These are phyloP conservation scores for Aureobasidium pullulans DNA, from an alignment of 2,329 filamentous ascomycete species.

Conservation along the genomic window DNA sequence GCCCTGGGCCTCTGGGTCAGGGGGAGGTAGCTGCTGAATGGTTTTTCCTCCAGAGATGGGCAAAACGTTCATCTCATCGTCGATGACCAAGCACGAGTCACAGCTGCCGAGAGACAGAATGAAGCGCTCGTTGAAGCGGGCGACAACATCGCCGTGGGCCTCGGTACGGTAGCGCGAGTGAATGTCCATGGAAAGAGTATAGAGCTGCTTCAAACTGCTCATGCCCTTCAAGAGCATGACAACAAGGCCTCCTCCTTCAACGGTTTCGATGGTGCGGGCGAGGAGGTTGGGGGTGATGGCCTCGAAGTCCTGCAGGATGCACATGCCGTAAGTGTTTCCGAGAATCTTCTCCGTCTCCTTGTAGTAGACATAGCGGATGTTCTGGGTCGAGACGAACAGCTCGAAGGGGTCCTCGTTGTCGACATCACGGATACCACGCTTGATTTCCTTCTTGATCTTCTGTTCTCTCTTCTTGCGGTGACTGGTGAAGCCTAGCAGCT, in stretches of 20 bases:
- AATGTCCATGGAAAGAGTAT: conserved; percentile 95
- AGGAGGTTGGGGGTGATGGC: conserved; percentile 95
- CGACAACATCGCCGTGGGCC: conserved; percentile 88
- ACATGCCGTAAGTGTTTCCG: conserved; percentile 97
- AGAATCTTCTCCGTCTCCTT: conserved; percentile 99
- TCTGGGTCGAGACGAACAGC: conserved; percentile 89
- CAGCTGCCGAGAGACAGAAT: conserved; percentile 93
- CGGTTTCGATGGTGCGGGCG: conserved; percentile 91
- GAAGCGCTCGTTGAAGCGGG: conserved; percentile 96
- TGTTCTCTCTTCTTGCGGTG: conserved; percentile 96
- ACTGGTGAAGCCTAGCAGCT: conserved; percentile 87
- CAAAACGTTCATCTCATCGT: conserved; percentile 94
- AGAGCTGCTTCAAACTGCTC: conserved; percentile 93
- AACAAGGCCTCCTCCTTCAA: conserved; percentile 90
- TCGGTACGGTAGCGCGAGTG: conserved; percentile 95
- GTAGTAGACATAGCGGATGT: conserved; percentile 98
- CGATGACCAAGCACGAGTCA: conserved; percentile 87
- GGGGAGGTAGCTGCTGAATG: conserved; percentile 72
- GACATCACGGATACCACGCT: conserved; percentile 83
- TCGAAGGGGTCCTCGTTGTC: conserved; percentile 95
- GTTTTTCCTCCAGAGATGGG: conserved; percentile 93
- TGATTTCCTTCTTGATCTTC: conserved; percentile 98
- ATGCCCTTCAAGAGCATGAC: conserved; percentile 89
- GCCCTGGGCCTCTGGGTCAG: conserved; percentile 65
- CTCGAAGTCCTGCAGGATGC: conserved; percentile 96